Conservation (phyloP, 2,329 filamentous ascomycete species). For the Cladosporium cucumerinum region DNA sequence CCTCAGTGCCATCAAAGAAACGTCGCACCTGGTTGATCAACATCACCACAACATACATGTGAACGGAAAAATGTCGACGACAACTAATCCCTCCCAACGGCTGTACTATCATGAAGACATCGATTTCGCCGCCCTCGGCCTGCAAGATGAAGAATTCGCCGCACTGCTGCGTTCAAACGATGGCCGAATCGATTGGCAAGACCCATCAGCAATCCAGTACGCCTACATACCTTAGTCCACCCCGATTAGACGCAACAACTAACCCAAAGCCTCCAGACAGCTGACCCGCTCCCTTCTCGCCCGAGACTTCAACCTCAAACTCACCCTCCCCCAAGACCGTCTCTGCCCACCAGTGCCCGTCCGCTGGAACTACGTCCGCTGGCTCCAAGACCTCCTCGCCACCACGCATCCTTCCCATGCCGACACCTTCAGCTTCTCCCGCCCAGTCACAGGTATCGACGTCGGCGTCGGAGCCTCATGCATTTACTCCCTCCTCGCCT, state of each 20-base stretch:
- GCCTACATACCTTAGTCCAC: conserved; percentile 4
- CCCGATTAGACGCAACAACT: not conserved
- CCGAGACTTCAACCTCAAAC: conserved; percentile 67
- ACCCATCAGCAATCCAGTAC: conserved; percentile 72
- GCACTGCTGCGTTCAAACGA: conserved; percentile 43
- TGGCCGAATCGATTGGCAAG: conserved; percentile 72
- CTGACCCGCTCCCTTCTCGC: conserved; percentile 76
- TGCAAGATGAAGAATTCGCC: conserved; percentile 58
- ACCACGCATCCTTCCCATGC: conserved; percentile 54
- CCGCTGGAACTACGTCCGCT: conserved; percentile 80
- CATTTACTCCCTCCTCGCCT: conserved; percentile 85
- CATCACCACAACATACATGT: not conserved
- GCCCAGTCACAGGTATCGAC: conserved; percentile 56
- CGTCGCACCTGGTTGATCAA: not conserved
- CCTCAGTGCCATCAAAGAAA: not conserved
- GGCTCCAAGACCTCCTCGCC: conserved; percentile 80
- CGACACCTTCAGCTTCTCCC: conserved; percentile 39
- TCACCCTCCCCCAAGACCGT: conserved; percentile 72
- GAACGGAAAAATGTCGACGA: not conserved
- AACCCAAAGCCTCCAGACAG: conserved; percentile 64
- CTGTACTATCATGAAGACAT: conserved; percentile 54
- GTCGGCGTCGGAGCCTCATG: conserved; percentile 83
- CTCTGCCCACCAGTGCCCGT: conserved; percentile 77
- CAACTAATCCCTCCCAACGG: not conserved
- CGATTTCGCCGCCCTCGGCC: conserved; percentile 61